Percentiles rank a stretch among this genome's conserved stretches.
phyloP scores from a whole-genome alignment of 148 eudicot genomes.

The Rhododendron molle region DNA sequence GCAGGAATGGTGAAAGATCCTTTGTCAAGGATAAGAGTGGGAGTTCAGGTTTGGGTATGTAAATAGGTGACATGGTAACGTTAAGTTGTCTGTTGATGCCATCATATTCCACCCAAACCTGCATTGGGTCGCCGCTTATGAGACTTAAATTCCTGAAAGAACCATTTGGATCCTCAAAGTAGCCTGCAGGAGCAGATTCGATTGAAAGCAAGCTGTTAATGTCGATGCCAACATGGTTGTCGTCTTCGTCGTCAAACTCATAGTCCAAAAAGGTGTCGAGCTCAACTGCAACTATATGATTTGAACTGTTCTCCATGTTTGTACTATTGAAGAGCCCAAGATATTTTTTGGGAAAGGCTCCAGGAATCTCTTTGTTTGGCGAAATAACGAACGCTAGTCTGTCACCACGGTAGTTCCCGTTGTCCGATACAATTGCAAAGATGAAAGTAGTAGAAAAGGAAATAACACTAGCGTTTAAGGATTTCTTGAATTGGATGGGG shows the following conservation, averaged over 20 bases:
- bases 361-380: not conserved
- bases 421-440: not conserved
- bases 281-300: constrained; percentile 23
- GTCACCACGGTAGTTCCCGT: not conserved
- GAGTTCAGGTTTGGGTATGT: constrained; percentile 7
- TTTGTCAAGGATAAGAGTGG: constrained; percentile 10
- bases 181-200: constrained; percentile 11
- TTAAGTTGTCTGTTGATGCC: constrained; percentile 8
- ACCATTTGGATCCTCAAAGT: not conserved
- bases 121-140: constrained; percentile 17
- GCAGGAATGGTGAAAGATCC: not conserved
- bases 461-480: too few species aligned
- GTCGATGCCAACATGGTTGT: constrained; percentile 31
- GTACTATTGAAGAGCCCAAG: constrained; percentile 15
- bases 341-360: not conserved
- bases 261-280: constrained; percentile 9
- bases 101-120: constrained; percentile 27
- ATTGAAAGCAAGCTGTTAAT: constrained; percentile 14
- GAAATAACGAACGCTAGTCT: constrained; percentile 20
- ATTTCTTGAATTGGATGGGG: too few species aligned
- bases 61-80: constrained; percentile 18
- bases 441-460: too few species aligned
- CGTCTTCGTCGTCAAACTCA: not conserved
- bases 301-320: constrained; percentile 6
- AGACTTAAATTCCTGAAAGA: constrained; percentile 8